phyloP scores from a whole-genome alignment of 768 basidiomycete genomes.

The Agrocybe praecox region DNA sequence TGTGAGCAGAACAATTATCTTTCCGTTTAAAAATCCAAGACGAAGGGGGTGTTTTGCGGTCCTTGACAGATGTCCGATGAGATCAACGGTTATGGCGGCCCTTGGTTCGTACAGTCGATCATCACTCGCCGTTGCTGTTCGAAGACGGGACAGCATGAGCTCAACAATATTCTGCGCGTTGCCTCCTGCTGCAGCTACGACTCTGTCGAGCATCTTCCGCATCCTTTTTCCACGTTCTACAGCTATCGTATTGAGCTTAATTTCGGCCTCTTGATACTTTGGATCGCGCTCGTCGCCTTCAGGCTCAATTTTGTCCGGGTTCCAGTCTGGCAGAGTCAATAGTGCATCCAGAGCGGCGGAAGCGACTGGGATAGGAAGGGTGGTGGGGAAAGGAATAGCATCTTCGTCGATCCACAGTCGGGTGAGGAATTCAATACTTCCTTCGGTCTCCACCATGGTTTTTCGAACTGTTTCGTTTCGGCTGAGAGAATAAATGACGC shows the following conservation, averaged over 20 bases:
- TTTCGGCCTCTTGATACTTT: not conserved
- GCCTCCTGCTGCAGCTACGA: constrained; percentile 27
- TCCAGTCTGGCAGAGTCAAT: constrained; percentile 12
- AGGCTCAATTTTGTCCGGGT: not conserved
- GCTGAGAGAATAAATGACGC: constrained; percentile 27
- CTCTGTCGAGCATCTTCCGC: constrained; percentile 24
- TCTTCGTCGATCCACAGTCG: constrained; percentile 36
- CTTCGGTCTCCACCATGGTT: constrained; percentile 30
- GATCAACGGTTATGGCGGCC: no score
- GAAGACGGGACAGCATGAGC: constrained; percentile 27
- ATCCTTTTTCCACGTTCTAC: not conserved
- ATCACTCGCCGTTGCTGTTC: constrained; percentile 15
- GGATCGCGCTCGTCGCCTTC: not conserved
- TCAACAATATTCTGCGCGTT: constrained; percentile 28
- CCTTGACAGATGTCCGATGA: no score
- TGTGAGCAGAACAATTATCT: constrained; percentile 30
- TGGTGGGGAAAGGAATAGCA: constrained; percentile 15
- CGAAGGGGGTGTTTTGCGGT: constrained; percentile 19
- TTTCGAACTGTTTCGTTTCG: constrained; percentile 27
- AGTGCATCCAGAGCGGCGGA: constrained; percentile 33
- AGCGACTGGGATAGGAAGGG: constrained; percentile 24
- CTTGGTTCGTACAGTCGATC: no score
- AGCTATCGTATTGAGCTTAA: no score
- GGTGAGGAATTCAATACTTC: constrained; percentile 35
- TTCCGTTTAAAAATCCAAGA: constrained; percentile 30